A percentile compares a stretch with the other conserved stretches of the same genome.
Evolutionary conservation across 2,329 filamentous ascomycete genomes (phyloP).

Genomic region (Claviceps citrina): DNA sequence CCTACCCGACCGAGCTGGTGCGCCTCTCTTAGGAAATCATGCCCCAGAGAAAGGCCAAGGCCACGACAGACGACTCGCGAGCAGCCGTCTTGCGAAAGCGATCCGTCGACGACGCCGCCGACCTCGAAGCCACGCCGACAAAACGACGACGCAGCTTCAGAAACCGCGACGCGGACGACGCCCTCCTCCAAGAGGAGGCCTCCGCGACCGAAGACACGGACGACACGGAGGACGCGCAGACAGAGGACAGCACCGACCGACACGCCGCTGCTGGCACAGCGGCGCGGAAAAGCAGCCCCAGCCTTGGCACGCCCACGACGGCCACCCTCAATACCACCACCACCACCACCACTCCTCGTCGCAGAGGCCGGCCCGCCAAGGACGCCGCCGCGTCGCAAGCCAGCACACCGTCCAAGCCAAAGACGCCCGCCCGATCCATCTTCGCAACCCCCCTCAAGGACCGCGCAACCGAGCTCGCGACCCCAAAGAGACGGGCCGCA

Average conservation of each 20-base stretch:
- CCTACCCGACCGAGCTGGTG: too few species aligned
- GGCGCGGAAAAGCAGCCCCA: neutral
- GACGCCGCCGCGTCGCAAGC: constrained; percentile 13
- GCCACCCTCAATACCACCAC: neutral
- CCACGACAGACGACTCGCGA: neutral
- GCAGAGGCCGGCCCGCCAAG: constrained; percentile 17
- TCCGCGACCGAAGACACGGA: constrained; percentile 4
- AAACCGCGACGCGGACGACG: constrained; percentile 2
- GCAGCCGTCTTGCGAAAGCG: constrained; percentile 9
- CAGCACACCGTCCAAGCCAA: constrained; percentile 17
- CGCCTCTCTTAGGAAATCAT: constrained; percentile 5
- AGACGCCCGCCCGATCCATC: constrained; percentile 11
- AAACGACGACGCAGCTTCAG: constrained; percentile 17
- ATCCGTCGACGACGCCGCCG: constrained; percentile 15
- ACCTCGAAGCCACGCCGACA: constrained; percentile 16
- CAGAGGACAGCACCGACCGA: constrained; percentile 3
- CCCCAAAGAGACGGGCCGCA: constrained; percentile 53
- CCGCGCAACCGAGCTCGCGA: constrained; percentile 25
- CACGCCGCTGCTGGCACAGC: neutral
- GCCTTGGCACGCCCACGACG: constrained; percentile 7
- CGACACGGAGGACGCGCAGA: constrained; percentile 5
- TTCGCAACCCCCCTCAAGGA: constrained; percentile 26
- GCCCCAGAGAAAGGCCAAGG: constrained; percentile 1
- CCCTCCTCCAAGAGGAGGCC: neutral
- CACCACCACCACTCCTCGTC: constrained; percentile 17